Base-by-base conservation (phyloP, 257 asterid species). In the Linderniella brevidens region DNA sequence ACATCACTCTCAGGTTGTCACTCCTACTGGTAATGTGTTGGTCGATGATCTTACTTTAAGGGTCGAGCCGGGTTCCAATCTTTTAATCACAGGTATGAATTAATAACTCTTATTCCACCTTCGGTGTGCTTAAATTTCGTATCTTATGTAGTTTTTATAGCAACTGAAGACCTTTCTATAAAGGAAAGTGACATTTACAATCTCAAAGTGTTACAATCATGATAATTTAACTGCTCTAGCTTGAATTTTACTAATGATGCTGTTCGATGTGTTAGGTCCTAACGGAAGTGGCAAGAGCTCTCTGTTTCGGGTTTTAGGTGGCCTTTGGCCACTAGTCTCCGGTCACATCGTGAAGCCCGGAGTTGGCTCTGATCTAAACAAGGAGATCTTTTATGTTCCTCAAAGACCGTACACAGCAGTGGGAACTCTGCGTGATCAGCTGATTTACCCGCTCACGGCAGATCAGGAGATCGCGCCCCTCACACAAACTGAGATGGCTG, bases 251-350 rank as follows among this genome's bases (percentile, higher is more conserved):
- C 11, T 59, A 37, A 60, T 52, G 38, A 45, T 48, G 35, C 42
- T 45, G 4, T 17, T 57, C 48, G 10, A 60, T 68, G 52, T 49
- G 67, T 57, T 63, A 90, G 99, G 99, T 71, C 99, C 96, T 54
- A 90, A 90, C 63, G 99, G 99, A 65, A 90, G 99, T 65, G 99
- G 99, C 55, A 90, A 90, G 79, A 90, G 96, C 68, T 90, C 99
- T 35, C 96, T 90, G 51, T 90, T 90, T 67, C 84, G 99, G 58
- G 99, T 90, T 53, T 60, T 90, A 67, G 99, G 99, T 44, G 99
- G 99, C 48, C 94, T 90, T 61, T 90, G 99, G 99, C 99, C 96
- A 13, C 73, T 90, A 43, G 90, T 90, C 47, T 71, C 96, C 37
- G 99, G 99, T 56, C 86, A 85, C 57, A 90, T 90, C 44, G 86